Percentiles rank a stretch among this genome's conserved stretches.
phyloP scores from a whole-genome alignment of 208 protist genomes.

The Acanthamoeba royreba region DNA sequence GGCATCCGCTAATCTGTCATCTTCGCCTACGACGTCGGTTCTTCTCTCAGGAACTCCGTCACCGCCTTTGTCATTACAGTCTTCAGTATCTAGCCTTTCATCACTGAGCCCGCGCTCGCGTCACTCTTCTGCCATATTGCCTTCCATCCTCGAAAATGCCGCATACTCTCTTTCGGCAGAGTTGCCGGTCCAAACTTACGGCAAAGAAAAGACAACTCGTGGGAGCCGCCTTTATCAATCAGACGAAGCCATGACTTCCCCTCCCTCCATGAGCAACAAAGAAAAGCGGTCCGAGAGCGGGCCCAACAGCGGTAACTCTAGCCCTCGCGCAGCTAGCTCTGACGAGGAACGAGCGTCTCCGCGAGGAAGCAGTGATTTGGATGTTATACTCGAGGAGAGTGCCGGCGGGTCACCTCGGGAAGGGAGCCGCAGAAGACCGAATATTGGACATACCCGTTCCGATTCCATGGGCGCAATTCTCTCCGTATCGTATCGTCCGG shows the following conservation, averaged over 20 bases:
- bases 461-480: neutral
- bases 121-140: neutral
- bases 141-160: neutral
- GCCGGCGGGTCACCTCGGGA: neutral
- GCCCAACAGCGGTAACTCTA: too few relatives aligned
- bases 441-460: neutral
- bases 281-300: too few relatives aligned
- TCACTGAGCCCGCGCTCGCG: neutral
- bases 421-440: neutral
- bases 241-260: too few relatives aligned
- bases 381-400: neutral
- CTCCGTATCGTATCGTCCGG: neutral
- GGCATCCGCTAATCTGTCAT: neutral
- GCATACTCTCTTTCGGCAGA: neutral
- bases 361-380: too few relatives aligned
- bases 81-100: neutral
- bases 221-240: too few relatives aligned
- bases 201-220: too few relatives aligned
- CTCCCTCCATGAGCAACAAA: too few relatives aligned
- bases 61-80: too few relatives aligned
- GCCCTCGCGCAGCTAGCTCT: too few relatives aligned
- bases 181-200: too few relatives aligned
- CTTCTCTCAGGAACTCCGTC: too few relatives aligned
- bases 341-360: too few relatives aligned
- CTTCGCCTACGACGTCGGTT: neutral